Base-by-base conservation (phyloP, 805 yeast genomes). In the Candida loeiensis region DNA sequence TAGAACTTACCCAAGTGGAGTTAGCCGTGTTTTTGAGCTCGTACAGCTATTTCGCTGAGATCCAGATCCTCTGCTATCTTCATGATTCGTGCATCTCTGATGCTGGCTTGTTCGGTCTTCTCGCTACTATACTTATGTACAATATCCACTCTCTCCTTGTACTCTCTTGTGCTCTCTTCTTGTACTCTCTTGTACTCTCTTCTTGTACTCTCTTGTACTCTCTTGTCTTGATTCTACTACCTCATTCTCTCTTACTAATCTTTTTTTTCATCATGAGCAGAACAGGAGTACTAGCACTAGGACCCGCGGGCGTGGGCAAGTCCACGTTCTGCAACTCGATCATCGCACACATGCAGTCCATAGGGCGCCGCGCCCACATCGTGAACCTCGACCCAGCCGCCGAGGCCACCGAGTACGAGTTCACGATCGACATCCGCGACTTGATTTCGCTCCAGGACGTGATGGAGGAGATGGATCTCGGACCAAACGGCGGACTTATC, bases 351-450 rank as follows among this genome's bases (percentile, higher is more conserved):
- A 85, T 93, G 81, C 95, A 89, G 59, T 74, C 88, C 14, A 74
- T 85, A 25, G 98, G 98, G 1, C 80, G 99, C 46, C 71, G 95
- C 26, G 97, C 96, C 2, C 97, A 93, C 61, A 79, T 93, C 28
- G 97, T 93, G 13, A 93, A 93, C 58, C 67, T 91, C 38, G 98
- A 91, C 64, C 99, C 99, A 4, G 98, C 98, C 0, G 98, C 98
- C 2, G 96, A 89, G 49, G 87, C 98, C 9, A 80, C 79, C 2
- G 91, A 91, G 55, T 91, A 76, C 56, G 96, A 88, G 56, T 93
- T 91, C 59, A 83, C 95, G 5, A 82, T 91, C 14, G 98, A 91
- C 61, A 91, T 91, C 26, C 71, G 95, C 51, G 96, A 91, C 58
- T 71, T 91, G 53, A 87, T 91, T 37, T 85, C 95, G 1, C 67